Conservation (phyloP, 2,329 filamentous ascomycete species). For the Cadophora sp. region DNA sequence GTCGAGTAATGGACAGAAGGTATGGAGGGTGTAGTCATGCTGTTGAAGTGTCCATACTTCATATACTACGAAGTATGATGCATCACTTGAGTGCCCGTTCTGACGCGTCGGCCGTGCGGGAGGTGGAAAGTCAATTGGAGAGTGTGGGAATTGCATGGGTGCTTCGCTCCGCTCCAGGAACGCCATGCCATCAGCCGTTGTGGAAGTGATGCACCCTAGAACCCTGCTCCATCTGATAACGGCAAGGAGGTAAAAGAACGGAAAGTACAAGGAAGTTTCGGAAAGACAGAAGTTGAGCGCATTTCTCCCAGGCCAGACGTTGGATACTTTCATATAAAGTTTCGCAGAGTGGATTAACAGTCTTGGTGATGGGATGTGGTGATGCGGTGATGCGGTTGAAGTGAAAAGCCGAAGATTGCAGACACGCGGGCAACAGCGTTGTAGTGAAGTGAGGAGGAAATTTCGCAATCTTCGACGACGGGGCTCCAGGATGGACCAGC, state of each 20-base stretch:
- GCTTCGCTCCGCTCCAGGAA: conserved; percentile 11
- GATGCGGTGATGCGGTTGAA: neutral
- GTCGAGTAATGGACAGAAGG: neutral
- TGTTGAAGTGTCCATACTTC: neutral
- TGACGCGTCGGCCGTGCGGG: neutral
- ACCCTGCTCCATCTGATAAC: conserved; percentile 15
- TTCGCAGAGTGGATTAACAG: neutral
- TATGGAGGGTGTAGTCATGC: neutral
- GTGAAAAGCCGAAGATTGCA: neutral
- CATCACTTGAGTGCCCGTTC: neutral
- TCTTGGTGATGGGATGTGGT: neutral
- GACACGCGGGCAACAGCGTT: neutral
- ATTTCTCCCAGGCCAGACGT: neutral
- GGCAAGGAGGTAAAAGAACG: neutral
- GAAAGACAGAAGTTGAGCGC: neutral
- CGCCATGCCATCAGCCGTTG: conserved; percentile 12
- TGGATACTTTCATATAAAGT: neutral
- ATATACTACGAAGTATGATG: too few species aligned
- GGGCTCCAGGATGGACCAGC: neutral
- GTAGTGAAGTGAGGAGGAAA: conserved; percentile 11
- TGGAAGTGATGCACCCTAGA: conserved; percentile 10
- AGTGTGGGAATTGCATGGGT: neutral
- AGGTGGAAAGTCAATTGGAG: conserved; percentile 3
- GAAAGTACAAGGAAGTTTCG: neutral
- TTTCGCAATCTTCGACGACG: conserved; percentile 9